Evolutionary conservation across 305 asterid genomes (phyloP).

Genomic region (Lippia alba): DNA sequence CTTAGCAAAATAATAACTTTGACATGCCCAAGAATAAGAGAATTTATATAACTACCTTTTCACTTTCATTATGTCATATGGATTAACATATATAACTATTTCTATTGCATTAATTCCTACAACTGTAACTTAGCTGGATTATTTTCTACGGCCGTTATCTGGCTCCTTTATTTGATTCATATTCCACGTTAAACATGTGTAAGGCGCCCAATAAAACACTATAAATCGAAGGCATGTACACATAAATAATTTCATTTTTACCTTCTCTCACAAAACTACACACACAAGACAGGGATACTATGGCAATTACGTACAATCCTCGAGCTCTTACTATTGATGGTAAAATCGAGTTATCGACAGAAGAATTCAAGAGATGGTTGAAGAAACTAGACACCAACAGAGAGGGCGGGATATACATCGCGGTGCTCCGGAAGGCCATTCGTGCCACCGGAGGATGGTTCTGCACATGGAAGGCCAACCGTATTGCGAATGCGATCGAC

Average conservation of each 20-base stretch:
- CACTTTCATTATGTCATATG: too few relatives aligned
- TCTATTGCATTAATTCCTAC: not conserved
- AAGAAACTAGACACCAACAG: not conserved
- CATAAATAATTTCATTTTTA: too few relatives aligned
- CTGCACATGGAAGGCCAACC: not conserved
- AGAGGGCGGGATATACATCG: not conserved
- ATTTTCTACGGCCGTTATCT: not conserved
- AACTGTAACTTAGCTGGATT: too few relatives aligned
- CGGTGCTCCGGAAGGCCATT: conserved; percentile 1
- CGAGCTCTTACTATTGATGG: not conserved
- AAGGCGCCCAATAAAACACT: not conserved
- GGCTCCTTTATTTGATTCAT: conserved; percentile 16
- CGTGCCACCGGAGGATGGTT: conserved; percentile 8
- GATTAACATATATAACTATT: too few relatives aligned
- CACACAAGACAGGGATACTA: not conserved
- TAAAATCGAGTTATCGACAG: not conserved
- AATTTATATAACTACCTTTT: too few relatives aligned
- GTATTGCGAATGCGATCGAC: not conserved
- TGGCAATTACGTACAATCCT: not conserved
- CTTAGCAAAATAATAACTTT: too few relatives aligned
- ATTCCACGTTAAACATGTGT: conserved; percentile 20
- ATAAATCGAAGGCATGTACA: conserved; percentile 2
- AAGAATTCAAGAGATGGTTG: conserved; percentile 16
- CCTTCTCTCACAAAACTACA: too few relatives aligned
- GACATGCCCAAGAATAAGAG: too few relatives aligned